These are phyloP conservation scores for Colletotrichum eleusines DNA, from an alignment of 2,329 filamentous ascomycete genomes.

Conservation along the genomic window DNA sequence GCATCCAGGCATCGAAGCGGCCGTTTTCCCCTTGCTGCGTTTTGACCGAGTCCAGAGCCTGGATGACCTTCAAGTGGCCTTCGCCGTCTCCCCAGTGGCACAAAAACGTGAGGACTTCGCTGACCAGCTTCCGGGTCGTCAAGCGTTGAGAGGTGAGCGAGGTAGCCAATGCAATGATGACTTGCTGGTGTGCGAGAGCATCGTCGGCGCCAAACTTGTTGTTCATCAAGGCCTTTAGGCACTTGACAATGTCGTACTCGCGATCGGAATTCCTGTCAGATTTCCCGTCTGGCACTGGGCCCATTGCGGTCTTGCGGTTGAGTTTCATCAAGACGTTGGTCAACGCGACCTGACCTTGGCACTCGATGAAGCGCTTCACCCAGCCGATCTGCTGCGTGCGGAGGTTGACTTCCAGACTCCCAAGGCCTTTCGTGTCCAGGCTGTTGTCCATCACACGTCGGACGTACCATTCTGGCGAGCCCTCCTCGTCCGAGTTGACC, in stretches of 20 bases:
- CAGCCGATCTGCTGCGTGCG: slow-evolving; percentile 97
- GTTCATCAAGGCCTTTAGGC: slow-evolving; percentile 97
- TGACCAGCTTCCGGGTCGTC: slow-evolving; percentile 93
- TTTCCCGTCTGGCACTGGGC: slow-evolving; percentile 70
- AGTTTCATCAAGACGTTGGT: slow-evolving; percentile 95
- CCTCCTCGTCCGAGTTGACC: slow-evolving; percentile 89
- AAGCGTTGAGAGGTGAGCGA: slow-evolving; percentile 90
- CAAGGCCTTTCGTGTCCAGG: slow-evolving; percentile 90
- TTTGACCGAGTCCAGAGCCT: slow-evolving; percentile 93
- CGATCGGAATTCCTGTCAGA: slow-evolving; percentile 85
- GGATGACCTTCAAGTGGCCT: slow-evolving; percentile 92
- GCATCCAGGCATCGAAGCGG: slow-evolving; percentile 98
- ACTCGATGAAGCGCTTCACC: slow-evolving; percentile 97
- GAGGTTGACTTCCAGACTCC: slow-evolving; percentile 92
- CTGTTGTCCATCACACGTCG: slow-evolving; percentile 96
- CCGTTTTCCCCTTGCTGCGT: slow-evolving; percentile 90
- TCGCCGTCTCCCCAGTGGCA: slow-evolving; percentile 93
- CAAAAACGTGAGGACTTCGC: slow-evolving; percentile 94
- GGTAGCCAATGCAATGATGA: slow-evolving; percentile 87
- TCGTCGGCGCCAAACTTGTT: slow-evolving; percentile 99
- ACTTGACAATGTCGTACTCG: slow-evolving; percentile 98
- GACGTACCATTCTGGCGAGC: slow-evolving; percentile 98
- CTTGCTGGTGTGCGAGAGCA: slow-evolving; percentile 88
- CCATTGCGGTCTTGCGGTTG: slow-evolving; percentile 85
- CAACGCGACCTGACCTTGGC: slow-evolving; percentile 94